phyloP scores from a whole-genome alignment of 2,329 filamentous ascomycete species.

The Phoma sp. region DNA sequence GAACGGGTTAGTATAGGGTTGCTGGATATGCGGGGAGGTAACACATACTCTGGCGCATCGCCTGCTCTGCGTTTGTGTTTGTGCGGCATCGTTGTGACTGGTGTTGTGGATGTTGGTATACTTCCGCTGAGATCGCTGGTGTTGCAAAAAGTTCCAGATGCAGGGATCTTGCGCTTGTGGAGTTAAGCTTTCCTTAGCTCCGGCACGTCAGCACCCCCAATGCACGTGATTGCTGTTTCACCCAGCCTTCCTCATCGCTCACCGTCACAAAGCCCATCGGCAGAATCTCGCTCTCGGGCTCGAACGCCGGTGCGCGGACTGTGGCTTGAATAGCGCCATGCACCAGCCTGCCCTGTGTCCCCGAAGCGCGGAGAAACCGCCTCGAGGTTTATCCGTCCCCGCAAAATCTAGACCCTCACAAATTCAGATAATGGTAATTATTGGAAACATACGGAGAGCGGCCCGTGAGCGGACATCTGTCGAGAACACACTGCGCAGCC shows the following conservation, averaged over 20 bases:
- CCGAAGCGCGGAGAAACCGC: slow-evolving; percentile 4
- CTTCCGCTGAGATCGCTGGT: neutral
- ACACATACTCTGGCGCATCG: slow-evolving; percentile 48
- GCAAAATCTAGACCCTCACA: slow-evolving; percentile 7
- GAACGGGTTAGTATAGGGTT: slow-evolving; percentile 46
- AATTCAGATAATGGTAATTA: neutral
- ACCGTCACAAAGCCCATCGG: neutral
- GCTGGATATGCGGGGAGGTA: neutral
- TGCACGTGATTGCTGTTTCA: slow-evolving; percentile 2
- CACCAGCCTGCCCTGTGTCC: neutral
- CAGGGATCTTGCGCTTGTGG: slow-evolving; percentile 15
- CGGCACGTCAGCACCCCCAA: no score
- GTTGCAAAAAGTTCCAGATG: slow-evolving; percentile 9
- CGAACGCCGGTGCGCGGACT: neutral
- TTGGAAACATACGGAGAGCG: slow-evolving; percentile 5
- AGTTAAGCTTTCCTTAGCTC: slow-evolving; percentile 13
- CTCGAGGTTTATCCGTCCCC: neutral
- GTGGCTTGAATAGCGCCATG: slow-evolving; percentile 9
- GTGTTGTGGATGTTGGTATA: neutral
- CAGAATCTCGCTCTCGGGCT: neutral
- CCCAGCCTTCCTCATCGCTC: slow-evolving; percentile 1
- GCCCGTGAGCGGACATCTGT: neutral
- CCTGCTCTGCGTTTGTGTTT: slow-evolving; percentile 76
- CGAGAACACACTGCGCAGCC: neutral
- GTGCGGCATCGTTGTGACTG: slow-evolving; percentile 72